These are phyloP conservation scores for Novymonas esmeraldas DNA, from an alignment of 208 protist genomes.

Conservation along the genomic window DNA sequence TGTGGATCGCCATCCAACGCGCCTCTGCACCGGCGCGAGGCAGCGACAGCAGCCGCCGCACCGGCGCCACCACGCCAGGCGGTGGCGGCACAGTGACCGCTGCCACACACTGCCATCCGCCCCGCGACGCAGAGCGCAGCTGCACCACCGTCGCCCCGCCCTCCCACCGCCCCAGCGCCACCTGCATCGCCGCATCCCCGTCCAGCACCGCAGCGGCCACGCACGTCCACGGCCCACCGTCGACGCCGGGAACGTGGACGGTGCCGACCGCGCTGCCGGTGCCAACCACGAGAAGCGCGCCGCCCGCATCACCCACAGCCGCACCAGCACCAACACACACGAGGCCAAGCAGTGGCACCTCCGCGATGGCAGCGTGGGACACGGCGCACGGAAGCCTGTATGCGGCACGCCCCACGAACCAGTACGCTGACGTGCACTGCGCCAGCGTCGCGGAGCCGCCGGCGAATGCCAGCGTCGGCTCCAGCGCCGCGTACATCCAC, in stretches of 20 bases:
- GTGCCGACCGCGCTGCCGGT: neutral
- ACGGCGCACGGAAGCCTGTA: constrained; percentile 11
- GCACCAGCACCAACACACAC: constrained; percentile 22
- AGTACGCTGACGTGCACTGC: constrained; percentile 33
- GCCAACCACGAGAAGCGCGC: constrained; percentile 2
- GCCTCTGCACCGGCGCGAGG: constrained; percentile 10
- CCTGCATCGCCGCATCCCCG: constrained; percentile 2
- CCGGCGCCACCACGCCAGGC: constrained; percentile 14
- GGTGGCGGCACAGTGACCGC: constrained; percentile 2
- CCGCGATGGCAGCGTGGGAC: constrained; percentile 25
- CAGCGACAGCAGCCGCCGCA: constrained; percentile 24
- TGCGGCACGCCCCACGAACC: constrained; percentile 4
- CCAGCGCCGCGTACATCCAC: constrained; percentile 22
- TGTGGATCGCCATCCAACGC: constrained; percentile 33
- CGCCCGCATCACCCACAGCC: neutral
- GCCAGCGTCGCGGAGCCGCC: constrained; percentile 11
- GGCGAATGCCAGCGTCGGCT: constrained; percentile 27
- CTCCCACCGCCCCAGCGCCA: constrained; percentile 32
- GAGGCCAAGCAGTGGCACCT: constrained; percentile 24
- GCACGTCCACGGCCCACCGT: neutral
- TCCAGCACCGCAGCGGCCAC: neutral
- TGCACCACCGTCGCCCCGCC: constrained; percentile 18
- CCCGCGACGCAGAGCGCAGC: neutral
- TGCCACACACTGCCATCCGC: constrained; percentile 18
- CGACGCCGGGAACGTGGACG: neutral